Base-by-base conservation (phyloP, 83 land plant genomes). In the Picea engelmannii region DNA sequence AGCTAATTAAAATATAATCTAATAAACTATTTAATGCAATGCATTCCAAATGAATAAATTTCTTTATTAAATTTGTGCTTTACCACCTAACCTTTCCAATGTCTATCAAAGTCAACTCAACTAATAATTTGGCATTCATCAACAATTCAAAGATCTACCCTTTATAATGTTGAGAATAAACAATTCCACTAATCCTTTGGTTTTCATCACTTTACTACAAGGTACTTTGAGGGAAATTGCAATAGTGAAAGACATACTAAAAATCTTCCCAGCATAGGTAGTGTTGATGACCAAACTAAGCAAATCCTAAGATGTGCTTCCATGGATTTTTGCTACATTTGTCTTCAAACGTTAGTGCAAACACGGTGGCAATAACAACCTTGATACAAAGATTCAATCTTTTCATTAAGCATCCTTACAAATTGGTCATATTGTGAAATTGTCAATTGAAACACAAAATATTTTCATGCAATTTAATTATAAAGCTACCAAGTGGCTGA, bases 71-170 rank as follows among this genome's bases (percentile, higher is more conserved):
- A 31, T 17, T 62, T 4, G 1, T 15, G 27, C 83, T 23, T 80
- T 91, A 96, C 92, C 89, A 86, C 21, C 91, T 86, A 27, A 93
- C 96, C 85, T 88, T 92, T 68, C 98, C 98, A 78, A 95, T 93
- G 87, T 95, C 93, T 79, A 95, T 91, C 20, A 95, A 95, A 52
- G 79, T 80, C 38, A 84, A 76, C 71, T 87, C 93, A 47, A 92
- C 31, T 31, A 31, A 31, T 31, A 31, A 31, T 31, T 31, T 31
- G 31, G 31, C 31, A 31, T 31, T 31, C 31, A 31, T 31, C 31
- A 31, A 31, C 1, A 31, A 31, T 31, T 31, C 31, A 31, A 0
- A 31, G 0, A 31, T 31, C 31, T 31, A 31, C 31, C 31, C 31
- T 31, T 31, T 31, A 31, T 31, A 31, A 31, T 31, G 31, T 31